Percentiles rank a stretch among this genome's conserved stretches.
phyloP scores from a whole-genome alignment of 306 rosid genomes.

The Vigna unguiculata region DNA sequence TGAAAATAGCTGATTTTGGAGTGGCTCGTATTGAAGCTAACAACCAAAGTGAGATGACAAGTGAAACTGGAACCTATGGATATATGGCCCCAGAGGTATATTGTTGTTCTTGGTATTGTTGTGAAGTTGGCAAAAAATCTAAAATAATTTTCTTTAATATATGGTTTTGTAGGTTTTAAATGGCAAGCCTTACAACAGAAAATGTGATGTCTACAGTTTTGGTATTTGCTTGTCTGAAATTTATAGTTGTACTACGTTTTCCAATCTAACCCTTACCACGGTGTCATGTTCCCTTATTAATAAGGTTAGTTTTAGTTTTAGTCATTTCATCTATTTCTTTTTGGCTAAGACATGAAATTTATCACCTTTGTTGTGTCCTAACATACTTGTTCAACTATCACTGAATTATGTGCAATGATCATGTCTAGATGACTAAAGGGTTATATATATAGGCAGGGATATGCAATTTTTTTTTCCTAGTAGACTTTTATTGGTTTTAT shows the following conservation, averaged over 20 bases:
- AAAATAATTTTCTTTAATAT: background rate
- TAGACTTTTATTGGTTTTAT: no score
- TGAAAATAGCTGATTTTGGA: constrained; percentile 90
- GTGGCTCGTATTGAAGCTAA: constrained; percentile 85
- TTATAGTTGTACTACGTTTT: constrained; percentile 77
- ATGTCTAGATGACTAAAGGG: no score
- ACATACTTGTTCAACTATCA: background rate
- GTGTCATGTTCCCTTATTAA: constrained; percentile 65
- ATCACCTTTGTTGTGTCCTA: no score
- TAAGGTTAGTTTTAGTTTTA: constrained; percentile 49
- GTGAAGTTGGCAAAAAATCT: no score
- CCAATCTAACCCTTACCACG: constrained; percentile 65
- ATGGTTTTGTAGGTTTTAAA: constrained; percentile 64
- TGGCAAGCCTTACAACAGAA: constrained; percentile 85
- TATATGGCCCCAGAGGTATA: constrained; percentile 97
- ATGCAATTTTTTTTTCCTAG: no score
- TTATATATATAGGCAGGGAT: no score
- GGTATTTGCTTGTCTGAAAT: constrained; percentile 94
- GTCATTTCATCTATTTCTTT: no score
- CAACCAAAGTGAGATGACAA: constrained; percentile 79
- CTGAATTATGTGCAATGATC: background rate
- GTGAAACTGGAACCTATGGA: constrained; percentile 86
- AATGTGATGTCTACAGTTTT: constrained; percentile 84
- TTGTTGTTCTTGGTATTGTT: background rate
- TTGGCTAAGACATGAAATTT: no score